These are phyloP conservation scores for Aureobasidium sp. DNA, from an alignment of 2,329 filamentous ascomycete species.

Conservation along the genomic window DNA sequence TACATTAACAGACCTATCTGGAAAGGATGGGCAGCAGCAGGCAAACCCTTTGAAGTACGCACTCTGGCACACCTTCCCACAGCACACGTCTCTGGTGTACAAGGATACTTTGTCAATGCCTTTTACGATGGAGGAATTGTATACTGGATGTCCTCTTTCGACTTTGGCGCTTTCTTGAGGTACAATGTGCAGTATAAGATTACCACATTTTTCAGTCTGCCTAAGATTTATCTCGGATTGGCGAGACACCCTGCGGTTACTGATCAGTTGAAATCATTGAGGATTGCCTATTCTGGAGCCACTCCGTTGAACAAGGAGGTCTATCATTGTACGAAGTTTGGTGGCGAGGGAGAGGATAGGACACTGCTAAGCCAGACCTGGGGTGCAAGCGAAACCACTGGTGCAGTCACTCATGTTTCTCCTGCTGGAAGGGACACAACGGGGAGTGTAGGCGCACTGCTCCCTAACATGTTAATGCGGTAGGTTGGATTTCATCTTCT, in stretches of 20 bases:
- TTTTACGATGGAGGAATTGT: conserved; percentile 33
- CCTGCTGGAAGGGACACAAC: conserved; percentile 13
- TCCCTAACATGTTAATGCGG: conserved; percentile 24
- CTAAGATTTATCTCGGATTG: conserved; percentile 52
- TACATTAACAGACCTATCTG: conserved; percentile 9
- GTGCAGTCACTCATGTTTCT: conserved; percentile 33
- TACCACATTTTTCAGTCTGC: conserved; percentile 50
- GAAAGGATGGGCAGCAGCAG: background rate
- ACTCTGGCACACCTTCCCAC: conserved; percentile 33
- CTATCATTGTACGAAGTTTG: conserved; percentile 40
- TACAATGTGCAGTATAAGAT: conserved; percentile 43
- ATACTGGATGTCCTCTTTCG: conserved; percentile 57
- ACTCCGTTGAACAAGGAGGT: conserved; percentile 33
- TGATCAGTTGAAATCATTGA: conserved; percentile 24
- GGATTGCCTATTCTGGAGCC: conserved; percentile 29
- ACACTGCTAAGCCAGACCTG: conserved; percentile 39
- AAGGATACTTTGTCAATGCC: conserved; percentile 31
- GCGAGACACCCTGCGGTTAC: conserved; percentile 47
- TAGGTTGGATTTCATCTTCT: background rate
- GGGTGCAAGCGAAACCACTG: conserved; percentile 49
- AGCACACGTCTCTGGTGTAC: conserved; percentile 32
- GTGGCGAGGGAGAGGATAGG: conserved; percentile 36
- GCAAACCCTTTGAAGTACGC: conserved; percentile 17
- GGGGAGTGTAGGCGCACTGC: conserved; percentile 31
- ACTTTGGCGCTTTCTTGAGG: conserved; percentile 46